These are phyloP conservation scores for Ottelia alismoides DNA, from an alignment of 106 monocot genomes.

Conservation along the genomic window DNA sequence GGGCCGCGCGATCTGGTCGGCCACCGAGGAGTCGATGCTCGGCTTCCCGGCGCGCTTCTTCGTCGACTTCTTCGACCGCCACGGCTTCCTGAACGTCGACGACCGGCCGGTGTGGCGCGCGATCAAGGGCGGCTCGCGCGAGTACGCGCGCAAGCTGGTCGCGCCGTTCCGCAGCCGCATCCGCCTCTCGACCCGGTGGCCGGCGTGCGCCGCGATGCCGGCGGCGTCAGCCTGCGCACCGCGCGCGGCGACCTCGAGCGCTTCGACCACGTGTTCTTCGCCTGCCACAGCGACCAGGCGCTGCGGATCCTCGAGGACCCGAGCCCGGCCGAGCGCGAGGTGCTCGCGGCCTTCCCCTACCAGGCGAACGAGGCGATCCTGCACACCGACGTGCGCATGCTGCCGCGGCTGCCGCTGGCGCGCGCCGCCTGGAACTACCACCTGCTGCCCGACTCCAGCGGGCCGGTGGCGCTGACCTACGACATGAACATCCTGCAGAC, in stretches of 20 bases:
- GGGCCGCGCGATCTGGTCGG: neutral
- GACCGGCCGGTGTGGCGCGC: neutral
- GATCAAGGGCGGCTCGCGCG: neutral
- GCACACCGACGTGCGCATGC: neutral
- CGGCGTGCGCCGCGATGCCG: neutral
- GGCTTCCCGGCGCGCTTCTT: neutral
- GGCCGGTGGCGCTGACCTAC: neutral
- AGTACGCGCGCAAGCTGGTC: neutral
- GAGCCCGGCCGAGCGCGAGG: neutral
- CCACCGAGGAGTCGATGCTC: neutral
- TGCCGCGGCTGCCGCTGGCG: neutral
- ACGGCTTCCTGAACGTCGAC: neutral
- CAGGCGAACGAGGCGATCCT: neutral
- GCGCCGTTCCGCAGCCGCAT: neutral
- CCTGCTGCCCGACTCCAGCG: no score
- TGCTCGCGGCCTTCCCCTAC: neutral
- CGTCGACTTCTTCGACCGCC: neutral
- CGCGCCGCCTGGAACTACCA: neutral
- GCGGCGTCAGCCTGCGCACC: neutral
- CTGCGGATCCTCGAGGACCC: neutral
- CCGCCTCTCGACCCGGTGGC: neutral
- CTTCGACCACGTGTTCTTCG: neutral
- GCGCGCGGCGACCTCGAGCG: neutral
- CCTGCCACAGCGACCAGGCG: neutral
- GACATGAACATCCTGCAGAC: neutral